phyloP scores from a whole-genome alignment of 2,329 filamentous ascomycete species.

The Claviceps digitariae region DNA sequence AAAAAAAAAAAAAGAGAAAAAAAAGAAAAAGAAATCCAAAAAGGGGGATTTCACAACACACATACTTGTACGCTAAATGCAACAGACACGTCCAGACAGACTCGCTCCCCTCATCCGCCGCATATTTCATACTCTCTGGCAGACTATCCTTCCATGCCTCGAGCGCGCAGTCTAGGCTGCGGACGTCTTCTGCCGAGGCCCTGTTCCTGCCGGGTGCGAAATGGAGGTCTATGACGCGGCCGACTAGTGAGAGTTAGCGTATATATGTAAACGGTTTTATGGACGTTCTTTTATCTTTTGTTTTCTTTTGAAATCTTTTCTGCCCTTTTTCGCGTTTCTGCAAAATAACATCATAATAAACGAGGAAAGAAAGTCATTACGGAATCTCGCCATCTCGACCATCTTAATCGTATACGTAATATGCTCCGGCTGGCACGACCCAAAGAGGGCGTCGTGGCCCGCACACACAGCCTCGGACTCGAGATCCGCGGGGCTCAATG shows the following conservation, averaged over 20 bases:
- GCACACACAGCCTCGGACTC: constrained; percentile 15
- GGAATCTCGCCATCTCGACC: constrained; percentile 22
- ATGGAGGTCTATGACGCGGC: constrained; percentile 22
- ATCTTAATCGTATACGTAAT: constrained; percentile 24
- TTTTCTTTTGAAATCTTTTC: background rate
- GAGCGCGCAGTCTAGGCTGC: constrained; percentile 16
- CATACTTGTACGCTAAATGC: constrained; percentile 25
- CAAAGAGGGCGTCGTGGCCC: constrained; percentile 13
- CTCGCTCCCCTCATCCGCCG: constrained; percentile 18
- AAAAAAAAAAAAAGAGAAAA: background rate
- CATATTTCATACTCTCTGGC: constrained; percentile 16
- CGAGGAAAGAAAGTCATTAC: constrained; percentile 12
- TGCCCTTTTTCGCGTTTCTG: too few species aligned
- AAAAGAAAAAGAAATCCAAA: too few species aligned
- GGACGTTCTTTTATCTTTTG: background rate
- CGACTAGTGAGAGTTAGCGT: constrained; percentile 11
- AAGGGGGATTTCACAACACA: too few species aligned
- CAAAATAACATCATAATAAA: too few species aligned
- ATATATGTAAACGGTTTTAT: too few species aligned
- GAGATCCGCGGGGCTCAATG: constrained; percentile 17
- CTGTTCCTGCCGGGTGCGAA: constrained; percentile 21
- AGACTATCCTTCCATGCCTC: constrained; percentile 22
- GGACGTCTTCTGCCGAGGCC: constrained; percentile 15
- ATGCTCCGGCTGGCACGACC: constrained; percentile 19
- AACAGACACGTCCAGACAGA: constrained; percentile 23